Conservation (phyloP, 495 filamentous ascomycete genomes). For the Xylaria curta region DNA sequence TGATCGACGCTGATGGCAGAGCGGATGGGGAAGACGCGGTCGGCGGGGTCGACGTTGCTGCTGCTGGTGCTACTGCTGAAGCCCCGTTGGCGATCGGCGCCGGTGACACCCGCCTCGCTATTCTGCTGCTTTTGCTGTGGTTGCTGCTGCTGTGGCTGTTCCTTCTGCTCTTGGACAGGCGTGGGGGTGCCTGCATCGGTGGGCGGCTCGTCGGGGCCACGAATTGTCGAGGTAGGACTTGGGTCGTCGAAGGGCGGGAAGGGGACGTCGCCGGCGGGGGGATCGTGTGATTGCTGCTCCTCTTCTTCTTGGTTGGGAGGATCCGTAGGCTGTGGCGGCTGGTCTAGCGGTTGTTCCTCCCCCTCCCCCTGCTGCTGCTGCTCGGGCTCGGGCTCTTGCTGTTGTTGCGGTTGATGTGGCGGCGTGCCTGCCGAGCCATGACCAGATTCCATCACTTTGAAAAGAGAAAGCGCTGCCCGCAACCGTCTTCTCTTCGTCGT, state of each 20-base stretch:
- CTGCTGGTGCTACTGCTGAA: conserved; percentile 27
- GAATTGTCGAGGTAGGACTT: neutral
- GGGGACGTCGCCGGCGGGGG: neutral
- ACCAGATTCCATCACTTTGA: conserved; percentile 23
- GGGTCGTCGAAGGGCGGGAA: neutral
- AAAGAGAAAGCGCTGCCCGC: neutral
- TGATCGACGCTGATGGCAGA: conserved; percentile 78
- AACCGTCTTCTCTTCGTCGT: neutral
- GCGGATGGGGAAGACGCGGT: conserved; percentile 84
- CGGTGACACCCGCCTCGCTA: conserved; percentile 28
- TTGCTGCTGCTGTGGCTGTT: neutral
- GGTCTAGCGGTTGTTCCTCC: neutral
- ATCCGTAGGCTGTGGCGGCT: neutral
- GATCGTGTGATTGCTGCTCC: neutral
- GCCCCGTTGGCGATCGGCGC: conserved; percentile 36
- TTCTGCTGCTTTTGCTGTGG: neutral
- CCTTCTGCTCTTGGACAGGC: neutral
- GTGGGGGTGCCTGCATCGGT: neutral
- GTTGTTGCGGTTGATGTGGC: neutral
- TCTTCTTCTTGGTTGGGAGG: neutral
- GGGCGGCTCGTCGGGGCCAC: neutral
- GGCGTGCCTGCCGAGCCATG: conserved; percentile 17
- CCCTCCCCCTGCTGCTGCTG: neutral
- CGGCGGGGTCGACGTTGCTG: conserved; percentile 48
- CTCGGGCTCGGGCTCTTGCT: neutral